Conservation (phyloP, 2,329 filamentous ascomycete genomes). For the Fulvia fulva region DNA sequence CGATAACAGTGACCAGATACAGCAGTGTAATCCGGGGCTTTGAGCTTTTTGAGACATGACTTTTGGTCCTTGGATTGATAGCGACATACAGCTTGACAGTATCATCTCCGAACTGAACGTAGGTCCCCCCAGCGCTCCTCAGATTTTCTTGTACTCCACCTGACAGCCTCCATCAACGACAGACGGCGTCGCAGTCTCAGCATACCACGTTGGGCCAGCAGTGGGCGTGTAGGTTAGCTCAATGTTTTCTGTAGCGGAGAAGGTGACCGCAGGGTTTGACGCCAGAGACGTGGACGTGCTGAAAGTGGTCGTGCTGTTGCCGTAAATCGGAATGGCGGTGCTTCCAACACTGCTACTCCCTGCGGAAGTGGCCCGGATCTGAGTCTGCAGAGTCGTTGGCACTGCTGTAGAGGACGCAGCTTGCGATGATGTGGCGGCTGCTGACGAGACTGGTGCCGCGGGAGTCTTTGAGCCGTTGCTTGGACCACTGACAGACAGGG, state of each 20-base stretch:
- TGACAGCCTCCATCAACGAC: background rate
- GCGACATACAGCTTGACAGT: too few relatives aligned
- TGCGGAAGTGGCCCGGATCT: background rate
- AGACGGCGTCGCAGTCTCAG: background rate
- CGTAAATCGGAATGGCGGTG: background rate
- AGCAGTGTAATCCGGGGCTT: too few relatives aligned
- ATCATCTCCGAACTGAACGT: too few relatives aligned
- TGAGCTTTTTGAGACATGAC: too few relatives aligned
- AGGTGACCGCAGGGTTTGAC: background rate
- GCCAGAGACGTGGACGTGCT: background rate
- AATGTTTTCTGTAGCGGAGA: background rate
- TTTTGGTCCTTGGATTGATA: too few relatives aligned
- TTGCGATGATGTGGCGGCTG: background rate
- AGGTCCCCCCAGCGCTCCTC: background rate
- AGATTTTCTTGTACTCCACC: background rate
- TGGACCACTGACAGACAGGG: slow-evolving; percentile 24
- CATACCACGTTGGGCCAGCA: background rate
- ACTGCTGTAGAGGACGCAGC: background rate
- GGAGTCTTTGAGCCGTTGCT: slow-evolving; percentile 6
- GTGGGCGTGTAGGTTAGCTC: background rate
- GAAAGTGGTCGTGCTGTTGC: background rate
- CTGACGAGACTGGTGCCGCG: slow-evolving; percentile 3
- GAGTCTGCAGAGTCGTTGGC: slow-evolving; percentile 3
- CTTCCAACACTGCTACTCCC: background rate
- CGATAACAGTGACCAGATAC: too few relatives aligned